Evolutionary conservation across 176 grass and related monocot genomes (phyloP).

Genomic region (Aegilops bicornis): DNA sequence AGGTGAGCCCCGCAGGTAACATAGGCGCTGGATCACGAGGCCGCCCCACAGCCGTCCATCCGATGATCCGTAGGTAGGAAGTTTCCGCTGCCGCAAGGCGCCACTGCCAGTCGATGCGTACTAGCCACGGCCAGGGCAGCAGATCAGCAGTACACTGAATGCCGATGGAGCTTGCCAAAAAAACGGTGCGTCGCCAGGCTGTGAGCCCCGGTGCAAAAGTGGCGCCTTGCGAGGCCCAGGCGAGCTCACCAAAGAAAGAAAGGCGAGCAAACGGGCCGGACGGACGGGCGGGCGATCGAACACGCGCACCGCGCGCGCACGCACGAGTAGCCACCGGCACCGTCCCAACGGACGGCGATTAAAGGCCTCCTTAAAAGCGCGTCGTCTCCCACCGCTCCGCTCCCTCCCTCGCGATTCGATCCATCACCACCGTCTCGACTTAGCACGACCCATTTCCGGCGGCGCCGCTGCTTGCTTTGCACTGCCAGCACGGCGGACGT

Average conservation of each 20-base stretch:
- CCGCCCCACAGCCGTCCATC: neutral
- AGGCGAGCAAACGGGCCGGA: neutral
- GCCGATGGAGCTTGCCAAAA: neutral
- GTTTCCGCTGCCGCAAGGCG: neutral
- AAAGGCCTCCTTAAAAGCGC: conserved; percentile 41
- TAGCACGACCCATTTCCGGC: too few relatives aligned
- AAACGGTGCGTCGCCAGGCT: conserved; percentile 11
- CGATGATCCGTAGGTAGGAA: neutral
- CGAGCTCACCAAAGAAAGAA: conserved; percentile 26
- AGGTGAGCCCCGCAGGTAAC: neutral
- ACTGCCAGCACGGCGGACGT: too few relatives aligned
- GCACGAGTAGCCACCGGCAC: neutral
- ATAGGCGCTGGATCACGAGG: too few relatives aligned
- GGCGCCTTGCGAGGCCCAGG: conserved; percentile 16
- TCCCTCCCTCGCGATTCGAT: too few relatives aligned
- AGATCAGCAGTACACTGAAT: too few relatives aligned
- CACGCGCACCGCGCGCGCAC: too few relatives aligned
- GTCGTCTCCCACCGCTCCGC: neutral
- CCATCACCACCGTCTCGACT: too few relatives aligned
- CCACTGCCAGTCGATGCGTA: neutral
- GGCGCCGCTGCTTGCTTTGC: too few relatives aligned
- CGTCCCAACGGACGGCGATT: conserved; percentile 33
- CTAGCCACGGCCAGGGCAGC: too few relatives aligned
- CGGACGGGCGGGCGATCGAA: too few relatives aligned
- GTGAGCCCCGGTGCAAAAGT: neutral